A percentile compares a stretch with the other conserved stretches of the same genome.
Conservation (phyloP, 441 rosid genomes). For the Eugenia klotzschiana region DNA sequence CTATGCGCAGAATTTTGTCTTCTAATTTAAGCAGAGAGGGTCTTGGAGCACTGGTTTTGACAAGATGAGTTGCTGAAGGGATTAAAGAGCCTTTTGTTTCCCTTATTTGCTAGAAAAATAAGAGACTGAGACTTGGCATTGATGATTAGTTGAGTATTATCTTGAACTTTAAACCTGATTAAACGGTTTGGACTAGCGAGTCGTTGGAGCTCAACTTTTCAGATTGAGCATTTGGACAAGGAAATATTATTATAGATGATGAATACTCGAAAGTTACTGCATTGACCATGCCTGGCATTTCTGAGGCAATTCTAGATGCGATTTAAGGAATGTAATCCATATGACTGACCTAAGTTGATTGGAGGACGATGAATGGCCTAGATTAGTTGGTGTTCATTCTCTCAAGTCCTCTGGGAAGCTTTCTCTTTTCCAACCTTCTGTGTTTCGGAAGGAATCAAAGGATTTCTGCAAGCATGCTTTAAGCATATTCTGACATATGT, state of each 20-base stretch:
- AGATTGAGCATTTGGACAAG: not conserved
- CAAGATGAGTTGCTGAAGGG: not conserved
- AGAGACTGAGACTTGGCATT: not conserved
- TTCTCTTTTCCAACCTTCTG: not conserved
- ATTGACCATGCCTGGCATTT: not conserved
- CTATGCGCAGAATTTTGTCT: not conserved
- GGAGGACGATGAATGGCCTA: not conserved
- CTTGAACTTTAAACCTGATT: not conserved
- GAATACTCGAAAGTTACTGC: not conserved
- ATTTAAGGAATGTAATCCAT: not conserved
- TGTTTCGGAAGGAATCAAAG: not conserved
- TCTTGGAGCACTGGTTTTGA: not conserved
- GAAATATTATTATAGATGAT: not conserved
- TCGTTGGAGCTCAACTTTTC: not conserved
- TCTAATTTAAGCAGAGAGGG: not conserved
- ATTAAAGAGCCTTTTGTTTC: not conserved
- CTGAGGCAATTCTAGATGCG: not conserved
- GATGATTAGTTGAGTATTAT: not conserved
- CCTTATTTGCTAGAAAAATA: not conserved
- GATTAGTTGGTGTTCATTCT: not conserved
- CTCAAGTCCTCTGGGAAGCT: not conserved
- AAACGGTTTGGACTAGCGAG: not conserved
- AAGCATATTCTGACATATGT: not conserved
- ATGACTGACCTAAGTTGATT: not conserved
- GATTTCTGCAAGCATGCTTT: not conserved